Evolutionary conservation across 176 grass and related monocot species (phyloP).

Genomic region (Chloris gayana): DNA sequence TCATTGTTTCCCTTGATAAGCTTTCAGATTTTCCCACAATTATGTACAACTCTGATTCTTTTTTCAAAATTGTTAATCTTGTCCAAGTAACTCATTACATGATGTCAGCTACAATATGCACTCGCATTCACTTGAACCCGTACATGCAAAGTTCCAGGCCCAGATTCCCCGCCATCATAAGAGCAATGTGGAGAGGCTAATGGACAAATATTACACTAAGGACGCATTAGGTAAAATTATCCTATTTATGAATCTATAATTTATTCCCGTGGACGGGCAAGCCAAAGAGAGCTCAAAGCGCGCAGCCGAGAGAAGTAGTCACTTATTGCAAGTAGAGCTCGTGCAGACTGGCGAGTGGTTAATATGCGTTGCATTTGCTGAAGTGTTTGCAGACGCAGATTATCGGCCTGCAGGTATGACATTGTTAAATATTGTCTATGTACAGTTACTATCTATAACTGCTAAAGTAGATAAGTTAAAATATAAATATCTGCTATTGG

Average conservation of each 20-base stretch:
- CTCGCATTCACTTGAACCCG: constrained; percentile 28
- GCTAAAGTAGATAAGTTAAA: constrained; percentile 1
- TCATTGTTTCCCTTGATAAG: constrained; percentile 13
- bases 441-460: constrained; percentile 7
- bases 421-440: constrained; percentile 21
- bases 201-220: constrained; percentile 26
- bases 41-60: constrained; percentile 38
- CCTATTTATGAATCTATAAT: constrained; percentile 49
- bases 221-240: constrained; percentile 16
- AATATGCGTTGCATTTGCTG: constrained; percentile 92
- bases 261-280: constrained; percentile 82
- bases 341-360: constrained; percentile 84
- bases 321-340: constrained; percentile 85
- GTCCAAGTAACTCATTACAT: constrained; percentile 31
- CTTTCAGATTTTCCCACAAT: constrained; percentile 28
- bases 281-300: constrained; percentile 90
- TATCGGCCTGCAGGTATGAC: constrained; percentile 74
- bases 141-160: constrained; percentile 18
- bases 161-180: constrained; percentile 29
- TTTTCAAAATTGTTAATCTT: constrained; percentile 41
- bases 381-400: constrained; percentile 85
- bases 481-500: neutral
- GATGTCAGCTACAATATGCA: constrained; percentile 34
- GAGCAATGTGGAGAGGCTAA: constrained; percentile 31
- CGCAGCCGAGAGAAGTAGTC: constrained; percentile 85